These are phyloP conservation scores for Pyrenophora tritici-repentis DNA, from an alignment of 2,329 filamentous ascomycete species.

Conservation along the genomic window DNA sequence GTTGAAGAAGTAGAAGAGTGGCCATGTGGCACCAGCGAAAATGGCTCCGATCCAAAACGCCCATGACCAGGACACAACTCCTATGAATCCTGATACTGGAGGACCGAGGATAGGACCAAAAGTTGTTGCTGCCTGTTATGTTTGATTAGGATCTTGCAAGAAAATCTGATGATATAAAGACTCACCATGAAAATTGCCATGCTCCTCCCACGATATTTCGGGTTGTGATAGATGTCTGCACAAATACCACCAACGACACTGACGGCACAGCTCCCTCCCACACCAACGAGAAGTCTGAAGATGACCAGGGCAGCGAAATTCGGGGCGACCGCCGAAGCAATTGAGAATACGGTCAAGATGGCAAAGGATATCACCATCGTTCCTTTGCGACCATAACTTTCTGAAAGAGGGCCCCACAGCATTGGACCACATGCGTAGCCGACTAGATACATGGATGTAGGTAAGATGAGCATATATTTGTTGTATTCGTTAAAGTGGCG, in stretches of 20 bases:
- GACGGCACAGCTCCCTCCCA: conserved; percentile 57
- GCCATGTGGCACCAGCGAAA: conserved; percentile 65
- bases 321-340: conserved; percentile 52
- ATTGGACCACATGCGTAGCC: conserved; percentile 55
- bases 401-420: conserved; percentile 52
- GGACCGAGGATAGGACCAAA: conserved; percentile 71
- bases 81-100: conserved; percentile 66
- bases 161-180: not conserved
- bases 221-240: conserved; percentile 67
- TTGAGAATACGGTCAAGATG: conserved; percentile 52
- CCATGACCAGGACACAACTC: conserved; percentile 70
- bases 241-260: conserved; percentile 65
- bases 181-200: conserved; percentile 42
- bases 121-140: conserved; percentile 63
- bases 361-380: conserved; percentile 58
- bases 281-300: conserved; percentile 52
- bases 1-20: conserved; percentile 65
- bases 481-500: conserved; percentile 61
- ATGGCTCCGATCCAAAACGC: conserved; percentile 73
- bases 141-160: not conserved
- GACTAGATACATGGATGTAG: conserved; percentile 57
- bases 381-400: conserved; percentile 53
- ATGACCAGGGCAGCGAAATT: conserved; percentile 52
- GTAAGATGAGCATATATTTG: conserved; percentile 51
- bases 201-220: conserved; percentile 44